phyloP scores from a whole-genome alignment of 2,329 filamentous ascomycete species.

The Calycina herbarum region DNA sequence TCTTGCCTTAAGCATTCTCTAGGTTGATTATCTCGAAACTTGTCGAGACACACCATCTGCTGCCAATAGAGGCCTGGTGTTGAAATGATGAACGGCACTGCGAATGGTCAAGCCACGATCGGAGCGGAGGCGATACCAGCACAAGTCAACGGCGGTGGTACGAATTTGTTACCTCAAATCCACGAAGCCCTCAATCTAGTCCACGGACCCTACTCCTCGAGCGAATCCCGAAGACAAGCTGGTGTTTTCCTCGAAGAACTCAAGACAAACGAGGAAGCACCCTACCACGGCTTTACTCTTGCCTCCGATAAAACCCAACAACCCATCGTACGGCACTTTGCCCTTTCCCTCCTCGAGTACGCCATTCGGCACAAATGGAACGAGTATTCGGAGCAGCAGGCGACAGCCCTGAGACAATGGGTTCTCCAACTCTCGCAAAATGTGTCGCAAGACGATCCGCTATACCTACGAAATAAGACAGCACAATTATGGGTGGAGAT shows the following conservation, averaged over 20 bases:
- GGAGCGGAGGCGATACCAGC: constrained; percentile 15
- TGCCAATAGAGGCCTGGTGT: constrained; percentile 8
- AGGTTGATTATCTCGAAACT: constrained; percentile 7
- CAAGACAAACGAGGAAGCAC: constrained; percentile 77
- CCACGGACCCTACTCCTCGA: constrained; percentile 78
- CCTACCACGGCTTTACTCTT: constrained; percentile 80
- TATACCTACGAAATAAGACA: constrained; percentile 89
- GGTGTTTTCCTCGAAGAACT: constrained; percentile 82
- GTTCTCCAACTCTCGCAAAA: constrained; percentile 75
- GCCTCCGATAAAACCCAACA: constrained; percentile 74
- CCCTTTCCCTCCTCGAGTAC: constrained; percentile 86
- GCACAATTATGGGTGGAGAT: constrained; percentile 93
- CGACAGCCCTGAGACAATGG: constrained; percentile 69
- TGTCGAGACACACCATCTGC: not conserved
- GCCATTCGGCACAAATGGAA: constrained; percentile 84
- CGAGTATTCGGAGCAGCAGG: constrained; percentile 68
- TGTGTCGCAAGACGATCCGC: constrained; percentile 70
- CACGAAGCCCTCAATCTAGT: constrained; percentile 84
- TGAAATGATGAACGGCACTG: constrained; percentile 32
- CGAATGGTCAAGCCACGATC: constrained; percentile 25
- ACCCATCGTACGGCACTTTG: constrained; percentile 87
- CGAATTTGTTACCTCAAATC: constrained; percentile 63
- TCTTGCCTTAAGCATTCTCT: constrained; percentile 14
- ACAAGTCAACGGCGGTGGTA: constrained; percentile 42
- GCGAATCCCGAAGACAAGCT: constrained; percentile 78